Percentiles rank a stretch among this genome's conserved stretches.
Conservation (phyloP, 208 protist genomes). For the Trypanosoma melophagium region DNA sequence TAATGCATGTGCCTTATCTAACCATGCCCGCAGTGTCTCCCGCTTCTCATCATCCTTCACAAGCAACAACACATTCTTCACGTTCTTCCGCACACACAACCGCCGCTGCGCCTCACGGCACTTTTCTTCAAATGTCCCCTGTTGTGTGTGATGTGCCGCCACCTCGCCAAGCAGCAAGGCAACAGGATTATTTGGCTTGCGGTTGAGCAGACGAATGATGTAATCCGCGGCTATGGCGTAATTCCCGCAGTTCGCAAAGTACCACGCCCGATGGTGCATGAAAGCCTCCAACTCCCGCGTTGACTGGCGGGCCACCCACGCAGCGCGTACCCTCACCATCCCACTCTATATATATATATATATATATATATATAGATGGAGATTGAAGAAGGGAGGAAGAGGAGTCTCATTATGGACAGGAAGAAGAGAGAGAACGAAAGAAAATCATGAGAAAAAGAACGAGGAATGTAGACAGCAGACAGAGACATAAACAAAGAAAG, state of each 20-base stretch:
- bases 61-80: constrained; percentile 17
- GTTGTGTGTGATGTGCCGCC: constrained; percentile 39
- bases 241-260: constrained; percentile 54
- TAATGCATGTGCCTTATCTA: background rate
- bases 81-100: constrained; percentile 42
- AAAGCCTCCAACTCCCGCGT: constrained; percentile 54
- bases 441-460: background rate
- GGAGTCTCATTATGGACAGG: background rate
- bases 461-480: background rate
- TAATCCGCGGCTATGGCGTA: constrained; percentile 84
- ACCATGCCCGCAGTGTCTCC: constrained; percentile 3
- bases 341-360: background rate
- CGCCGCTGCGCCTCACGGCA: constrained; percentile 51
- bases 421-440: constrained; percentile 9
- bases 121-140: constrained; percentile 52
- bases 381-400: background rate
- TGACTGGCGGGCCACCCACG: constrained; percentile 41
- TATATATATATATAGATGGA: background rate
- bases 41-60: constrained; percentile 10
- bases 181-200: constrained; percentile 50
- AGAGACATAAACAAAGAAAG: too few relatives aligned
- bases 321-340: constrained; percentile 45
- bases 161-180: constrained; percentile 67
- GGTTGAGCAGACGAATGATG: constrained; percentile 74
- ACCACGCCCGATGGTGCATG: constrained; percentile 62